Base-by-base conservation (phyloP, 1,284 basidiomycete species). In the Lentinus polychrous region DNA sequence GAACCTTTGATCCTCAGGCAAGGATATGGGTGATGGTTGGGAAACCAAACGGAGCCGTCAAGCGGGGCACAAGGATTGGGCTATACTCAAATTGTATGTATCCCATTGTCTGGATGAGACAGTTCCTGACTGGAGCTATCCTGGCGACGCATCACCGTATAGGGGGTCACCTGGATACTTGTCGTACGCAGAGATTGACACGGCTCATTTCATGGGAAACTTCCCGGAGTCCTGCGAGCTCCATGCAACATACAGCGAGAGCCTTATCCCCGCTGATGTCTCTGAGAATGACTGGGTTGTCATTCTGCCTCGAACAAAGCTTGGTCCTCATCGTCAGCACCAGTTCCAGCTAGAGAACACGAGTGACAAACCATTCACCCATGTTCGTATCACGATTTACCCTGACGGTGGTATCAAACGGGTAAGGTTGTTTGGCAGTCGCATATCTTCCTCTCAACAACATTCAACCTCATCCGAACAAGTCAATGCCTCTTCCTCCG, bases 11-110 rank as follows among this genome's bases (percentile, higher is more conserved):
- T 37, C 52, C 10, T 42, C 40, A 73, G 71, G 72, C 8, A 84
- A 85, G 60, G 89, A 96, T 61, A 99, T 99, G 94, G 86, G 93
- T 14, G 94, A 98, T 63, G 95, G 96, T 5, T 99, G 95, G 96
- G 95, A 99, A 69, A 98, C 95, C 1, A 91, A 90, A 63, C 80
- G 96, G 49, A 94, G 87, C 57, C 76, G 95, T 45, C 72, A 73
- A 38, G 74, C 79, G 47, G 84, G 83, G 43, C 86, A 96, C 60
- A 88, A 83, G 50, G 94, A 99, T 60, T 97, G 91, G 90, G 86
- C 82, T 2, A 79, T 98, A 49, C 84, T 96, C 55, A 87, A 85
- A 69, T 73, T 99, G 87, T 93, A 62, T 67, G 86, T 71, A 32
- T 33, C 44, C 34, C 3, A 45, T 36, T 20, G 17, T 37, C 22